phyloP scores from a whole-genome alignment of 1,139 yeast genomes.

The Geotrichum phurueaensis region DNA sequence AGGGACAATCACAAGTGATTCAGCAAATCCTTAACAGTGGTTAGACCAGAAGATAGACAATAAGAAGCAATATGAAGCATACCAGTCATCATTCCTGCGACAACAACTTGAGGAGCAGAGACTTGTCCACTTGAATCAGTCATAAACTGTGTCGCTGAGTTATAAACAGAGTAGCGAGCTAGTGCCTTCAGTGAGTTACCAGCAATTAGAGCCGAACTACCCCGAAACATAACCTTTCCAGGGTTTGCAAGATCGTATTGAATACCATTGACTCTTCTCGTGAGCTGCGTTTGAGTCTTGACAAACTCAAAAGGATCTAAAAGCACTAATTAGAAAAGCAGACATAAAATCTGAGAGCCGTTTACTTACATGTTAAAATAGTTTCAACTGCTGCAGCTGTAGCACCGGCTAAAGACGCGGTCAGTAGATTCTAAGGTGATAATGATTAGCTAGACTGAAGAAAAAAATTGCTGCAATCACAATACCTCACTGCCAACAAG shows the following conservation, averaged over 20 bases:
- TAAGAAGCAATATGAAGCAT: conserved; percentile 8
- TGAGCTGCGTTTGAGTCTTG: conserved; percentile 68
- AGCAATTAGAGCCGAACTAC: conserved; percentile 71
- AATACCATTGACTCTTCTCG: conserved; percentile 41
- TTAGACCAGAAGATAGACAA: background rate
- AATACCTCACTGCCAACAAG: background rate
- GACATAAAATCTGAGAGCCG: background rate
- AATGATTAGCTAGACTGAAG: background rate
- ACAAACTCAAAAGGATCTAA: conserved; percentile 71
- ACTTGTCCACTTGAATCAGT: conserved; percentile 36
- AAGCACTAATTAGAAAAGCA: background rate
- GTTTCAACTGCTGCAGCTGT: conserved; percentile 71
- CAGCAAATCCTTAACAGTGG: conserved; percentile 42
- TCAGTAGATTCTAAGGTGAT: conserved; percentile 32
- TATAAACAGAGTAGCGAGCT: conserved; percentile 67
- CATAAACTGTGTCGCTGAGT: conserved; percentile 73
- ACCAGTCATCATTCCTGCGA: conserved; percentile 86
- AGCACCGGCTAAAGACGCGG: conserved; percentile 70
- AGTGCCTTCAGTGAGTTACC: conserved; percentile 72
- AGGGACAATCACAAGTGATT: conserved; percentile 79
- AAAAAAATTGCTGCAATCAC: background rate
- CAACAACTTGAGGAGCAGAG: conserved; percentile 39
- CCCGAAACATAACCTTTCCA: conserved; percentile 54
- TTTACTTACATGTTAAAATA: conserved; percentile 47
- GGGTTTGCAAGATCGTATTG: conserved; percentile 36